These are phyloP conservation scores for Mortierella polycephala DNA, from an alignment of 371 early-diverging fungal species.

Conservation along the genomic window DNA sequence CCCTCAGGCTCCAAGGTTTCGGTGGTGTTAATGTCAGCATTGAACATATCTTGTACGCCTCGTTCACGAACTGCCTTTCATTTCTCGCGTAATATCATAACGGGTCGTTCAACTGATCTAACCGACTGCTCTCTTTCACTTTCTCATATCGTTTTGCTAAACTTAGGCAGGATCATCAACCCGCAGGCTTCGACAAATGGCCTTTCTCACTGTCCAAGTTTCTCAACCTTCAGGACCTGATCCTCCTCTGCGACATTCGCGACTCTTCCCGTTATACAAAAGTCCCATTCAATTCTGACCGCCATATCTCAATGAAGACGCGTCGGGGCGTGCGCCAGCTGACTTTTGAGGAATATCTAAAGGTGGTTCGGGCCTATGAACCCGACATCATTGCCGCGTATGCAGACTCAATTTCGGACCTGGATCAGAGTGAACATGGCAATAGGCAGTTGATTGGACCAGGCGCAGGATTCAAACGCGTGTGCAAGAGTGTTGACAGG, in stretches of 20 bases:
- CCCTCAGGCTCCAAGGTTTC: constrained; percentile 59
- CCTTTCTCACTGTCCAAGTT: constrained; percentile 66
- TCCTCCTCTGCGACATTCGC: constrained; percentile 72
- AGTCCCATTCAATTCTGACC: constrained; percentile 67
- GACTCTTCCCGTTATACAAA: constrained; percentile 64
- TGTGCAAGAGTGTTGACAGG: constrained; percentile 73
- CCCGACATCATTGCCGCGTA: constrained; percentile 67
- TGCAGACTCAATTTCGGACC: constrained; percentile 57
- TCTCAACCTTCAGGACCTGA: constrained; percentile 61
- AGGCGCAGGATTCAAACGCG: constrained; percentile 67
- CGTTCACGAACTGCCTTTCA: not conserved
- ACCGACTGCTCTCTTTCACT: not conserved
- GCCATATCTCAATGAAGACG: constrained; percentile 72
- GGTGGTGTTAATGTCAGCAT: constrained; percentile 62
- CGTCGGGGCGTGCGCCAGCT: constrained; percentile 74
- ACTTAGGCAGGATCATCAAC: constrained; percentile 45
- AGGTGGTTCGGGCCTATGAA: constrained; percentile 60
- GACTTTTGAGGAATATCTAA: constrained; percentile 63
- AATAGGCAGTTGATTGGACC: constrained; percentile 4
- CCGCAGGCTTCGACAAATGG: constrained; percentile 56
- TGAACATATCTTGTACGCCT: constrained; percentile 68
- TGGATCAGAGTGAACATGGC: constrained; percentile 15
- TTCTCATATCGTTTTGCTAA: not conserved
- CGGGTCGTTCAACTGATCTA: not conserved
- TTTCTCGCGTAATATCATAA: not conserved